phyloP scores from a whole-genome alignment of 768 basidiomycete species.

The Boletus vermiculosoides region DNA sequence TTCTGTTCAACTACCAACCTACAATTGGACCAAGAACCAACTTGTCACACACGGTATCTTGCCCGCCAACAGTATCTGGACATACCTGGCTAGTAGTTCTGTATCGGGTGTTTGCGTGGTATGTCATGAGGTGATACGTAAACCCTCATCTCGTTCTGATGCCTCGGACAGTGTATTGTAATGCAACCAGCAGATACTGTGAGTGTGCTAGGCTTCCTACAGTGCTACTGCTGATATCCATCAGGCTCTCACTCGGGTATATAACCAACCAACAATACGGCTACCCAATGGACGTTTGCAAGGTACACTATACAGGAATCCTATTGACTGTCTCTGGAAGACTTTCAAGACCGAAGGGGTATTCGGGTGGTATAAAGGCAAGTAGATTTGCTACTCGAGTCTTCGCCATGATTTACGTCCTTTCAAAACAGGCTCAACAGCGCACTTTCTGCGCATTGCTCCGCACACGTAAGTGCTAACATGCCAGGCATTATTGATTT shows the following conservation, averaged over 20 bases:
- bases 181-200: conserved; percentile 97
- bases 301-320: conserved; percentile 84
- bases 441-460: conserved; percentile 89
- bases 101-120: conserved; percentile 93
- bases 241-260: conserved; percentile 88
- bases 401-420: background rate
- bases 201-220: conserved; percentile 26
- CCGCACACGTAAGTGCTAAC: conserved; percentile 73
- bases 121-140: conserved; percentile 33
- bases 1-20: conserved; percentile 93
- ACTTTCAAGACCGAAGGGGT: conserved; percentile 89
- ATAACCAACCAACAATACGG: conserved; percentile 85
- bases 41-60: conserved; percentile 67
- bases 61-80: conserved; percentile 76
- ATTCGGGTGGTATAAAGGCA: conserved; percentile 95
- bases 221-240: conserved; percentile 1
- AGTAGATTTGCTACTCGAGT: background rate
- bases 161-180: conserved; percentile 58
- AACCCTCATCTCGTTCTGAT: conserved; percentile 10
- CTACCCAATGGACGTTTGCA: conserved; percentile 68
- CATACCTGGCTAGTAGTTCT: conserved; percentile 83
- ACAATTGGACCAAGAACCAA: conserved; percentile 88
- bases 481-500: background rate
- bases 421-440: conserved; percentile 68
- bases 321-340: conserved; percentile 96